phyloP scores from a whole-genome alignment of 2,329 filamentous ascomycete species.

The Fusarium marasasianum region DNA sequence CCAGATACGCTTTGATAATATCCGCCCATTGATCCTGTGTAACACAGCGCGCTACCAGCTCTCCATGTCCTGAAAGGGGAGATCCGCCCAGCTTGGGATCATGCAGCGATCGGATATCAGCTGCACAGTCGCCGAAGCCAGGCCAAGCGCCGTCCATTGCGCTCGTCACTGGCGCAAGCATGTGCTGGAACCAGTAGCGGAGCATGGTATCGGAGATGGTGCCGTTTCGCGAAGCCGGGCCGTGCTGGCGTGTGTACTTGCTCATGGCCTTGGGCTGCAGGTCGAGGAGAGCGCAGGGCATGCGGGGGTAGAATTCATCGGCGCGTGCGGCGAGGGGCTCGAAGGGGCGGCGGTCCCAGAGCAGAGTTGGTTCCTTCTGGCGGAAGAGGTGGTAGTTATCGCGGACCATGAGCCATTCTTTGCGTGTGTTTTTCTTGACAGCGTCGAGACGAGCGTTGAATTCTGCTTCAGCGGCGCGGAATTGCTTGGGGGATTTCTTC shows the following conservation, averaged over 20 bases:
- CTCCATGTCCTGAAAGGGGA: slow-evolving; percentile 49
- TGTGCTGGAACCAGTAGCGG: slow-evolving; percentile 54
- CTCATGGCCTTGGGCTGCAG: slow-evolving; percentile 68
- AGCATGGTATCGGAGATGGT: slow-evolving; percentile 63
- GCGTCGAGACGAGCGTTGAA: slow-evolving; percentile 50
- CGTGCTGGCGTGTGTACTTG: slow-evolving; percentile 58
- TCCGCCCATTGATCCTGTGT: slow-evolving; percentile 65
- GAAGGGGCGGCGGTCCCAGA: slow-evolving; percentile 75
- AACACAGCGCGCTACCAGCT: slow-evolving; percentile 59
- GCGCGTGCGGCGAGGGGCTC: slow-evolving; percentile 71
- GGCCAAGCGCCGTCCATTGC: slow-evolving; percentile 65
- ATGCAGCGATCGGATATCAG: slow-evolving; percentile 57
- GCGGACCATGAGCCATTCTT: slow-evolving; percentile 52
- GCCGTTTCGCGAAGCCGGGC: slow-evolving; percentile 54
- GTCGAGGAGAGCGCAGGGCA: slow-evolving; percentile 69
- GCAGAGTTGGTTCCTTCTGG: slow-evolving; percentile 61
- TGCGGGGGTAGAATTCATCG: slow-evolving; percentile 74
- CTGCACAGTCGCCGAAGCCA: slow-evolving; percentile 65
- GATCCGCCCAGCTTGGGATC: slow-evolving; percentile 61
- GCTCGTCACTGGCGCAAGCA: slow-evolving; percentile 55
- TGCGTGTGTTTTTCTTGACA: slow-evolving; percentile 46
- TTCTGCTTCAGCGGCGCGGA: slow-evolving; percentile 43
- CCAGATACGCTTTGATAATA: slow-evolving; percentile 67
- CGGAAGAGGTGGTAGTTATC: slow-evolving; percentile 65
- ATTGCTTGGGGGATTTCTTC: slow-evolving; percentile 35